Evolutionary conservation across 352 stramenopile species (phyloP), one percentile per base, ranked within the genome.

Genomic region (Globisporangium cystogenes): DNA sequence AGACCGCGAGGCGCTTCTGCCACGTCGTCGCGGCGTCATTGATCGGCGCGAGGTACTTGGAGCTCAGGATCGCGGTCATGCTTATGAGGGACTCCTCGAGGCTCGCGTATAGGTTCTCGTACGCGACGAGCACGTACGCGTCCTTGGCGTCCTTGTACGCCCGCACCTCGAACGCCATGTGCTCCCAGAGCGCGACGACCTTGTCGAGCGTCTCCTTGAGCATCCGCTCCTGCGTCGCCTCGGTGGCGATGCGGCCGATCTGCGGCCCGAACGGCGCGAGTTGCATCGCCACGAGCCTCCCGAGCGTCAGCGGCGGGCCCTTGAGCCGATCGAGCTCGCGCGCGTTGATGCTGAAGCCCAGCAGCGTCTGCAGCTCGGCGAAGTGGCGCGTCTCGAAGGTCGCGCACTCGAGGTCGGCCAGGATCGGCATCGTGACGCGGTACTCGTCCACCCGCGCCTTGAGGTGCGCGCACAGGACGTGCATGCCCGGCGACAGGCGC

Each of bases 121-220:
- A 72, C 24, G 86, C 79, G 0, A 75, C 71, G 0, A 97, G 65
- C 21, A 98, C 74, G 54, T 70, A 96, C 50, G 89, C 71, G 43
- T 97, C 90, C 55, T 95, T 97, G 7, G 61, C 68, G 45, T 97
- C 90, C 50, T 97, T 97, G 72, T 97, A 95, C 3, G 60, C 45
- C 51, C 88, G 88, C 16, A 97, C 78, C 15, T 97, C 86, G 29
- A 98, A 93, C 47, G 95, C 77, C 27, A 86, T 78, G 15, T 62
- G 67, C 48, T 92, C 76, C 91, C 91, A 98, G 1, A 93, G 55
- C 0, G 45, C 50, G 5, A 81, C 69, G 21, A 97, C 87, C 57
- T 96, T 97, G 4, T 76, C 69, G n/a, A 97, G 83, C 67, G 86
- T 89, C 49, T 93, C 83, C 45, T 97, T 95, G 23, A 97, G 56